Evolutionary conservation across 2,329 filamentous ascomycete species (phyloP), one percentile per base, ranked within the genome.

Genomic region (Grosmannia penicillata): DNA sequence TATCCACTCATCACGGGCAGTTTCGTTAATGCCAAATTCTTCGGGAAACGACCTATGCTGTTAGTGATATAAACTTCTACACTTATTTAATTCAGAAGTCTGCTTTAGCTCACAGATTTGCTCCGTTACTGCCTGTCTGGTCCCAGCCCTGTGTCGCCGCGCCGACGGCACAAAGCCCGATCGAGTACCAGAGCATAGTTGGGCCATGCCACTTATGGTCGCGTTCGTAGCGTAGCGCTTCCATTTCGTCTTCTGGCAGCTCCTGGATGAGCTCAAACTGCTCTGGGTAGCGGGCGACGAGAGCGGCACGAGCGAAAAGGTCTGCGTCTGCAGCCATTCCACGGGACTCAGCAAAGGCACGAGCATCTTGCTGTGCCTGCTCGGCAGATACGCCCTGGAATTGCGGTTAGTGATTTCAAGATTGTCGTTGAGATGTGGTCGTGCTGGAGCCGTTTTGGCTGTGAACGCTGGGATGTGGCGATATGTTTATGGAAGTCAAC

Each of bases 121-220:
- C 74, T 26, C 72, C 72, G 45, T 76, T 77, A 36, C 63, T 62
- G 23, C 72, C 74, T 18, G 74, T 78, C 53, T 78, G 72, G 44
- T 79, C 75, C 75, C 75, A 79, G 15, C 75, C 74, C 48, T 76
- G 72, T 7, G 80, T 75, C n/a, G 76, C 75, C 10, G 78, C 78
- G 37, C 75, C 77, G 38, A 82, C 70, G 29, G 78, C 79, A 54
- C 76, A 81, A 19, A 74, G 70, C 9, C 70, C 60, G 47, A 83
- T 78, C 26, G 78, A 80, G 45, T 78, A 63, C 57, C 75, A 78
- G 11, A 84, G 60, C 40, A 68, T 66, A 47, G 49, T 61, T 0
- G 78, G 75, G 21, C 77, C 66, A 43, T 70, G 66, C 73, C 78
- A 83, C 49, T 76, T 78, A 63, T 83, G 76, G 21, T 71, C 60